Percentiles rank a stretch among this genome's conserved stretches.
These are phyloP conservation scores for Solanum peruvianum DNA, from an alignment of 257 asterid species.

Conservation along the genomic window DNA sequence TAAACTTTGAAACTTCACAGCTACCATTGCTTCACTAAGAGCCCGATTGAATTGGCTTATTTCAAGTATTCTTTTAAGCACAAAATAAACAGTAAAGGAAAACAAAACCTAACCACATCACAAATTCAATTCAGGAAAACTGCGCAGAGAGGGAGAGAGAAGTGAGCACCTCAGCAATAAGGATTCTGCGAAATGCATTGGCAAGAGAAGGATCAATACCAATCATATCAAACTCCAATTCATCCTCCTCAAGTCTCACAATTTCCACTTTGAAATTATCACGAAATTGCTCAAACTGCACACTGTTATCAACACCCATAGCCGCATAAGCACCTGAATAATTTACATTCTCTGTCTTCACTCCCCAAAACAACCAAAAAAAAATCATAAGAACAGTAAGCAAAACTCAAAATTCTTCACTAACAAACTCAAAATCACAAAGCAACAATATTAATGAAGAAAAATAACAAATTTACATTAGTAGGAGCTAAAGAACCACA, in stretches of 20 bases:
- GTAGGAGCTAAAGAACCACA: constrained; percentile 70
- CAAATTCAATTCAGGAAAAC: background rate
- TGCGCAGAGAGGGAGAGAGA: background rate
- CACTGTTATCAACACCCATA: constrained; percentile 82
- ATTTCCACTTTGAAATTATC: constrained; percentile 59
- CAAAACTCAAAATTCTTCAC: background rate
- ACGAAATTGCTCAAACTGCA: constrained; percentile 50
- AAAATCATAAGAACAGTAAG: background rate
- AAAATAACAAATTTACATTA: constrained; percentile 28
- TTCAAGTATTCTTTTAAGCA: background rate
- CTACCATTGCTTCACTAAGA: background rate
- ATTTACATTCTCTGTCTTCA: background rate
- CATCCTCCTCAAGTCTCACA: constrained; percentile 40
- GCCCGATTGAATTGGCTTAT: background rate
- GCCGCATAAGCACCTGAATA: constrained; percentile 83
- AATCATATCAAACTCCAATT: constrained; percentile 77
- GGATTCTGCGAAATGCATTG: constrained; percentile 89
- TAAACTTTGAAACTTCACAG: background rate
- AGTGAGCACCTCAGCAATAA: constrained; percentile 64
- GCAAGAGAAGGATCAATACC: constrained; percentile 88
- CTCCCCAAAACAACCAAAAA: background rate
- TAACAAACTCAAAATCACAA: constrained; percentile 11
- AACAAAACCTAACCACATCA: background rate
- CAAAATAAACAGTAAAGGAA: background rate
- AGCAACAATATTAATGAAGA: background rate